Conservation (phyloP, 352 stramenopile species). For the Pythium plurisporium region DNA sequence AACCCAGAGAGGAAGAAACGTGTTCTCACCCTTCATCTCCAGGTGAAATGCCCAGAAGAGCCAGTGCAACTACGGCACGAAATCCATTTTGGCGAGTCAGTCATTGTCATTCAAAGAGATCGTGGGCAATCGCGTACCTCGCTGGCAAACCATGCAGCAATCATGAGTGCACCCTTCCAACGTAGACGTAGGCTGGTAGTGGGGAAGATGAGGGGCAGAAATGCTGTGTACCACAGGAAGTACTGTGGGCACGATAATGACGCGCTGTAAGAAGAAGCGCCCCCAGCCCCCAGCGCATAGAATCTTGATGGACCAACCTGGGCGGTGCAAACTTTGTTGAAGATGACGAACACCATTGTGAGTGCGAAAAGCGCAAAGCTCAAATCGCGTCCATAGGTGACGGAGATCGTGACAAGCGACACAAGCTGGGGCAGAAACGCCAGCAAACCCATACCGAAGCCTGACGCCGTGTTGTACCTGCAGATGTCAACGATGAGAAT, state of each 20-base stretch:
- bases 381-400: constrained; percentile 80
- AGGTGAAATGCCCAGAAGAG: constrained; percentile 87
- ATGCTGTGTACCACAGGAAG: constrained; percentile 97
- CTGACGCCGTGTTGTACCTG: constrained; percentile 76
- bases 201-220: constrained; percentile 87
- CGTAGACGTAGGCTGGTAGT: constrained; percentile 51
- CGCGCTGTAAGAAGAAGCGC: neutral
- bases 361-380: constrained; percentile 94
- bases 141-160: constrained; percentile 65
- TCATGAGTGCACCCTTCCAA: constrained; percentile 63
- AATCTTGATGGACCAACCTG: constrained; percentile 42
- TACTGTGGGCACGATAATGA: constrained; percentile 87
- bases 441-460: constrained; percentile 70
- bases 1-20: constrained; percentile 86
- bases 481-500: neutral
- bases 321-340: constrained; percentile 94
- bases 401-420: constrained; percentile 69
- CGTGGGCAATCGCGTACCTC: constrained; percentile 36
- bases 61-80: constrained; percentile 90
- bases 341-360: constrained; percentile 98
- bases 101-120: no score
- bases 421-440: constrained; percentile 84
- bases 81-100: no score
- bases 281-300: neutral
- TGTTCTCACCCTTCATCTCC: constrained; percentile 89